phyloP scores from a whole-genome alignment of 768 basidiomycete genomes.

The Hortiboletus campestris region DNA sequence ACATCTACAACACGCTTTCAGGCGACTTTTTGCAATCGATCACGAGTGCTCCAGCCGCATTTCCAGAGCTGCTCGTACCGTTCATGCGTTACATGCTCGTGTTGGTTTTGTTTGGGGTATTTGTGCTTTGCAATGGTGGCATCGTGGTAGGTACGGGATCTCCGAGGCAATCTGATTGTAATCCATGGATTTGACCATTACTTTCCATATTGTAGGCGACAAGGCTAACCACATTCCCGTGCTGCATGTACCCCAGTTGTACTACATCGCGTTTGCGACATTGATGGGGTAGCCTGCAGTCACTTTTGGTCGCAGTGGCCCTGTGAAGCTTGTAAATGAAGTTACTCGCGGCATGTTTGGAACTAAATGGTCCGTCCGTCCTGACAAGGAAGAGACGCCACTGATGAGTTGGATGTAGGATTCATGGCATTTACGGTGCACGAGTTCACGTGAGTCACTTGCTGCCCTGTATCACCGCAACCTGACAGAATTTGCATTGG shows the following conservation, averaged over 20 bases:
- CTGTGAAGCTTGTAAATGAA: conserved; percentile 41
- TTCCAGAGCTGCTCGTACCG: conserved; percentile 54
- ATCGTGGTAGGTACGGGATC: conserved; percentile 78
- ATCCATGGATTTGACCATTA: conserved; percentile 18
- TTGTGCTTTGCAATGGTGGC: conserved; percentile 88
- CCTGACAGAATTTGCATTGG: conserved; percentile 15
- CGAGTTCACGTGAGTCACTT: conserved; percentile 72
- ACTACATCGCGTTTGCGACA: conserved; percentile 77
- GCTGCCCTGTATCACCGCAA: conserved; percentile 10
- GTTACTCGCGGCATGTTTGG: conserved; percentile 67
- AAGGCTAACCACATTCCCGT: conserved; percentile 87
- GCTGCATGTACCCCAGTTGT: conserved; percentile 84
- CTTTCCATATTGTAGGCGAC: conserved; percentile 59
- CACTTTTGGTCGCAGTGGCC: conserved; percentile 52
- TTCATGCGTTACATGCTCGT: conserved; percentile 71
- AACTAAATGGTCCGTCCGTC: conserved; percentile 44
- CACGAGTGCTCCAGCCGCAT: conserved; percentile 46
- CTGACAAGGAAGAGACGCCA: conserved; percentile 5
- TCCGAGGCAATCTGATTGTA: conserved; percentile 12
- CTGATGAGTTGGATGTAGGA: conserved; percentile 39
- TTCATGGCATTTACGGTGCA: conserved; percentile 69
- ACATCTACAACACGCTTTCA: conserved; percentile 28
- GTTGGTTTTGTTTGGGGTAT: conserved; percentile 58
- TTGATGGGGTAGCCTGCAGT: conserved; percentile 81
- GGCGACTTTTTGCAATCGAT: conserved; percentile 58